Evolutionary conservation across 2,329 filamentous ascomycete species (phyloP), one percentile per base, ranked within the genome.

Genomic region (Trichoderma lentiforme): DNA sequence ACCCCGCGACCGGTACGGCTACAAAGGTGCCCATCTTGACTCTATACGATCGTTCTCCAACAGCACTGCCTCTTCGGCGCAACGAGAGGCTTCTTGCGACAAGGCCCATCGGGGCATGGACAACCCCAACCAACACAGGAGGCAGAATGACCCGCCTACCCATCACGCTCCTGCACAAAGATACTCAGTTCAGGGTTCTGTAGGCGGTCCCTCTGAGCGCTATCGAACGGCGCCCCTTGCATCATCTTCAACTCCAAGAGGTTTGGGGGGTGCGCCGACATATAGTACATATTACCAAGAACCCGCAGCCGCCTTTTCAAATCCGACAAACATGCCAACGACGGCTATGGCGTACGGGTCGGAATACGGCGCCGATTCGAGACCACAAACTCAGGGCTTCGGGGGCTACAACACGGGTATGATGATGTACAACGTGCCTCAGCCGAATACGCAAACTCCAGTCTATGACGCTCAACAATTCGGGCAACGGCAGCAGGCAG

Each of bases 391-490:
- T 74, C 86, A 86, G 76, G 81, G 81, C 75, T 90, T 89, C 77
- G 81, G 83, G 78, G 84, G 84, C 81, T 92, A 88, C 85, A 90
- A 85, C 77, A 82, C 90, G 69, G 84, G 88, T 70, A 88, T 89
- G 74, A 90, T 95, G 84, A 91, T 96, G 87, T 97, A 97, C 85
- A 91, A 90, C 83, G 91, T 95, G 78, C 85, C 87, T 79, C 90
- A 91, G 80, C 84, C 89, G 78, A 85, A 84, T 73, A 83, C 86
- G 74, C 88, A 89, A 82, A 85, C 84, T 83, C 81, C 89, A 84
- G 86, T 91, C 83, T 97, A 97, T 84, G 92, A 95, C 82, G 84
- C 89, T 79, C 89, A 91, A 80, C 91, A 91, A 79, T 97, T 94
- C 84, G 87, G 91, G 78, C 85, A 90, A 76, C 91, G 92, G 84